Evolutionary conservation across 164 flowering plant species (phyloP), one percentile per base, ranked within the genome.

Genomic region (Tetrastigma voinierianum): DNA sequence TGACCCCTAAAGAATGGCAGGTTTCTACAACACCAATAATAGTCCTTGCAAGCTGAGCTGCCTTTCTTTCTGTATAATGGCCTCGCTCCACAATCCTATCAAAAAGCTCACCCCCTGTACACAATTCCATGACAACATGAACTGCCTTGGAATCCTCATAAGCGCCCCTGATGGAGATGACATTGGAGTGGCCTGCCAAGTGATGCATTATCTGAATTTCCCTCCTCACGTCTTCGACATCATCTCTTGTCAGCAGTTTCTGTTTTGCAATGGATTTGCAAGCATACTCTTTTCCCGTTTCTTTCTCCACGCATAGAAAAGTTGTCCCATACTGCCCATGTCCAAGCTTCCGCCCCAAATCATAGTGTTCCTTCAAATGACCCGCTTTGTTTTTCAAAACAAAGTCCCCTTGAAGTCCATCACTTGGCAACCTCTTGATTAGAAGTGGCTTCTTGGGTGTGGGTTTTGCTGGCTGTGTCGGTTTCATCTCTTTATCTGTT

Each of bases 141-240:
- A 92, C 97, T 3, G 93, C 96, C 16, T 86, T 93, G 19, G 86
- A 72, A 67, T 90, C 98, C 79, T 92, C 98, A 60, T 81, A 88
- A 43, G 96, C 93, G 53, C 84, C 91, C 59, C 70, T 83, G 19
- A 92, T 88, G 0, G 86, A 76, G 12, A 89, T 73, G 2, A 90
- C 84, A 76, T 77, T 86, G 0, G 88, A 83, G 45, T 81, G 75
- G 9, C 95, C 98, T 0, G 87, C 74, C 67, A 92, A 59, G 59
- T 92, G 98, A 70, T 90, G 95, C 98, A 92, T 83, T 63, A 90
- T 89, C 88, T 90, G 87, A 64, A 92, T 85, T 67, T 92, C 98
- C 72, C 95, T 84, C 70, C 93, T 84, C 40, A 92, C 96, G 73
- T 90, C 98, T 18, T 88, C 93, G n/a, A 90, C 86, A 70, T 92